Evolutionary conservation across 148 eudicot genomes (phyloP), one percentile per base, ranked within the genome.

Genomic region (Polygonum maritimum): DNA sequence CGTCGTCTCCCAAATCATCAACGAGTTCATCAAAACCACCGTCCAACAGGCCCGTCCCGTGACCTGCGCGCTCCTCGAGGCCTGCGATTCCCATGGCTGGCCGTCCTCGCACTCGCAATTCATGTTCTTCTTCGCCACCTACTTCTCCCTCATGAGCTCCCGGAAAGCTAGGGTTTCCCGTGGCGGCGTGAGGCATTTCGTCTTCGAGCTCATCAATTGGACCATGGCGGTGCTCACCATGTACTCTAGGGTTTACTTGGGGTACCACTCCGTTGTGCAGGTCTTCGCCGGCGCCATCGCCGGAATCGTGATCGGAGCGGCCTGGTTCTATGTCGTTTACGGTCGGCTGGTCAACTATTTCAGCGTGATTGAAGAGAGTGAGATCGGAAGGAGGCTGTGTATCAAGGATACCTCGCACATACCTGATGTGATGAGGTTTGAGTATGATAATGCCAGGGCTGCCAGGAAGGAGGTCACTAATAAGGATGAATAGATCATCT

Each of bases 61-160:
- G 2, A 92, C 97, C 1, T 94, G 98, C 75, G 80, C 80, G 2
- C 79, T 89, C 33, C 92, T 94, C 7, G 98, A 94, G 55, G 85
- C 82, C 71, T 94, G 98, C 75, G 98, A 94, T 58, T 94, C 98
- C 2, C 93, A 88, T 70, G 98, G 98, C 7, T 94, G 98, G 96
- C 98, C 98, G 1, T 94, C 98, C 0, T 89, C 93, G 77, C 98
- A 94, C 69, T 82, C 93, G 0, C 96, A 92, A 72, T 94, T 88
- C 78, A 90, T 89, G 91, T 90, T 94, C 87, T 94, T 94, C 79
- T 90, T 94, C 80, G 89, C 95, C 22, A 80, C 79, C 0, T 94
- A 88, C 69, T 85, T 91, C 78, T 78, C 93, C 4, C 87, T 94
- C 5, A 51, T 90, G 14, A 84, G 87, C 22, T 58, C 80, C 49